These are phyloP conservation scores for Tolypocladium tropicale DNA, from an alignment of 2,329 filamentous ascomycete species.

Conservation along the genomic window DNA sequence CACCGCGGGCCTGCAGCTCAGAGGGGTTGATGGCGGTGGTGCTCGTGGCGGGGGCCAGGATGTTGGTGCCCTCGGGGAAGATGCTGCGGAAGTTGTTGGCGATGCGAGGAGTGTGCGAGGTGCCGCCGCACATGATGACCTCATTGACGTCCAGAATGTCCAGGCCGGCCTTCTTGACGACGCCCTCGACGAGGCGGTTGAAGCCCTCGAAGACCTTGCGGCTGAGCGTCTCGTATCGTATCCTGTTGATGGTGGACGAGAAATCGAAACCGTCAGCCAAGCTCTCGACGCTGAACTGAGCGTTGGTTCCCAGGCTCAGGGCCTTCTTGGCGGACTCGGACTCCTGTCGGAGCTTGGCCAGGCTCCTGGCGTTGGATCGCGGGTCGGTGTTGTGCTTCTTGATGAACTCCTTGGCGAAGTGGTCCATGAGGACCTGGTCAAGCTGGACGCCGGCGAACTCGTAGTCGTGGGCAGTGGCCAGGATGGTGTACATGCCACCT, in stretches of 20 bases:
- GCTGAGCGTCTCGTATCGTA: constrained; percentile 82
- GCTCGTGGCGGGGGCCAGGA: constrained; percentile 76
- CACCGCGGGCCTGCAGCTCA: constrained; percentile 78
- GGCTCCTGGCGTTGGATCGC: constrained; percentile 64
- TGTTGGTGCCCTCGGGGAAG: constrained; percentile 69
- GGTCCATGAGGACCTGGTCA: constrained; percentile 85
- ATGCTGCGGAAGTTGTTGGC: constrained; percentile 67
- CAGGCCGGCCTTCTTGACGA: constrained; percentile 82
- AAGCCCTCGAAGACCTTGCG: constrained; percentile 84
- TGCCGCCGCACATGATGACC: constrained; percentile 86
- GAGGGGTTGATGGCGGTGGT: constrained; percentile 81
- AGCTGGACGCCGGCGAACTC: constrained; percentile 79
- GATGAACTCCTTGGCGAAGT: constrained; percentile 97
- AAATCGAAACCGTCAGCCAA: constrained; percentile 86
- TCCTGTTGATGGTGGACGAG: constrained; percentile 81
- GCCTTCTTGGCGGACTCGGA: constrained; percentile 87
- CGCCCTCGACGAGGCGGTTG: constrained; percentile 73
- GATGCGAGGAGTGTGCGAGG: constrained; percentile 87
- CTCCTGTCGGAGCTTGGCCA: constrained; percentile 90
- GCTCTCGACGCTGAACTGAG: constrained; percentile 87
- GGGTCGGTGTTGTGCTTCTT: constrained; percentile 94
- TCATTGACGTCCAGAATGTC: constrained; percentile 91
- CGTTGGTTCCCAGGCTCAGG: constrained; percentile 77
- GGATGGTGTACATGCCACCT: constrained; percentile 90
- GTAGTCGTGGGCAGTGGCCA: constrained; percentile 92